Conservation (phyloP, 2,329 filamentous ascomycete species). For the Colletotrichum coccodes region DNA sequence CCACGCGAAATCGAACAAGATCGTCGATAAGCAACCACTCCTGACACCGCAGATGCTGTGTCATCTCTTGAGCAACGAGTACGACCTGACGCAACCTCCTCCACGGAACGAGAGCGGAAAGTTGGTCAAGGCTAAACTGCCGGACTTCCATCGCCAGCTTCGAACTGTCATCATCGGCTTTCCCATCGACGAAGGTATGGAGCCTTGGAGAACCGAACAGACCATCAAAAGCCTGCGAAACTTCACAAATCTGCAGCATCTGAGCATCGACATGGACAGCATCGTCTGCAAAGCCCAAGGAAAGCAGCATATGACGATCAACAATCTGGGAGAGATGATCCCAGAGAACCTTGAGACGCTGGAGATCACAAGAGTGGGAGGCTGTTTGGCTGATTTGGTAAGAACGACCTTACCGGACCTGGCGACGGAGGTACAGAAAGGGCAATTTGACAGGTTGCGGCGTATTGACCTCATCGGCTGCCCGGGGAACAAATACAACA, state of each 20-base stretch:
- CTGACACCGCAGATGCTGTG: constrained; percentile 1
- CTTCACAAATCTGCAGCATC: not conserved
- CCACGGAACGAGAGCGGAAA: not conserved
- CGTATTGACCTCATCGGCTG: not conserved
- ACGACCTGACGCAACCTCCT: not conserved
- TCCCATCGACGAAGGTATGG: not conserved
- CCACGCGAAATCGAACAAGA: not conserved
- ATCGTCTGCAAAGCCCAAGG: not conserved
- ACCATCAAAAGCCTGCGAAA: not conserved
- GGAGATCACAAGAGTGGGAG: not conserved
- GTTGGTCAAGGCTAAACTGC: not conserved
- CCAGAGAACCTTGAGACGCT: not conserved
- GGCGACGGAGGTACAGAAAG: not conserved
- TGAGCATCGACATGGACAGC: constrained; percentile 1
- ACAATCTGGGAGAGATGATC: not conserved
- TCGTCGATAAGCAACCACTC: not conserved
- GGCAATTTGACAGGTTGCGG: not conserved
- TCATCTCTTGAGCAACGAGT: not conserved
- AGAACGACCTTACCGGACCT: not conserved
- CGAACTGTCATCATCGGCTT: not conserved
- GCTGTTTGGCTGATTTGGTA: not conserved
- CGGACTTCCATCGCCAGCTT: constrained; percentile 2
- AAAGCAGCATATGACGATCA: not conserved
- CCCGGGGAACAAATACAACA: not conserved
- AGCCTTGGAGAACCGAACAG: not conserved